Evolutionary conservation across 208 protist species (phyloP).

Genomic region (Phytomonas sp.): DNA sequence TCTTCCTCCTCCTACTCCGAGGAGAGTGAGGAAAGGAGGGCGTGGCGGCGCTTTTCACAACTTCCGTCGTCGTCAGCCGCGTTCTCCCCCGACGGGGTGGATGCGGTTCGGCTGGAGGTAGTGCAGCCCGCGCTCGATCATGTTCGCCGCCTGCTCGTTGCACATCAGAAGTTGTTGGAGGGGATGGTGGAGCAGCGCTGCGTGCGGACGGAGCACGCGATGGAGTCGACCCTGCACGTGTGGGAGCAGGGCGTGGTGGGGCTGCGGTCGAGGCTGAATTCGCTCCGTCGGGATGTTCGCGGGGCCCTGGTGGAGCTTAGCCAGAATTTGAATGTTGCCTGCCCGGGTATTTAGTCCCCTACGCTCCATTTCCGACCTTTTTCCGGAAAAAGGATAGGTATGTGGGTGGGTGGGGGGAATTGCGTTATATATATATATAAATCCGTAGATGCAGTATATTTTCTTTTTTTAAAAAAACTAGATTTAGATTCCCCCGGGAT

Average conservation of each 20-base stretch:
- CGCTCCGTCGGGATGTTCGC: conserved; percentile 54
- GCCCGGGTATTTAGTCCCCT: conserved; percentile 34
- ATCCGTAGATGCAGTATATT: no score
- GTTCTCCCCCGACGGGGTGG: conserved; percentile 5
- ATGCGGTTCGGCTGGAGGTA: conserved; percentile 30
- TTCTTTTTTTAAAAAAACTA: no score
- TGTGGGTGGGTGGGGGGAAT: no score
- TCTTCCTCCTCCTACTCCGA: background rate
- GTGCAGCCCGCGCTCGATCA: conserved; percentile 58
- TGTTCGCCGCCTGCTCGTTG: conserved; percentile 53
- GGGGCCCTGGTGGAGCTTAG: conserved; percentile 53
- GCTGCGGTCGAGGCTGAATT: conserved; percentile 33
- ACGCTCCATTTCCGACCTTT: background rate
- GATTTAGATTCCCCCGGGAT: conserved; percentile 1
- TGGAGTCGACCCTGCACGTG: conserved; percentile 22
- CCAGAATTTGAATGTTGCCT: conserved; percentile 59
- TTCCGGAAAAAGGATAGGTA: no score
- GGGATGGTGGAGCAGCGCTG: conserved; percentile 63
- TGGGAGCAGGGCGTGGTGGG: conserved; percentile 53
- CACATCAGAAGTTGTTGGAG: conserved; percentile 67
- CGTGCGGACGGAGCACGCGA: conserved; percentile 25
- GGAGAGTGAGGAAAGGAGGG: background rate
- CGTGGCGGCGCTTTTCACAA: conserved; percentile 5
- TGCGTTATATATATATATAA: no score
- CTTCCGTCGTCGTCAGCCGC: background rate